These are phyloP conservation scores for Abrus precatorius DNA, from an alignment of 306 rosid species.

Conservation along the genomic window DNA sequence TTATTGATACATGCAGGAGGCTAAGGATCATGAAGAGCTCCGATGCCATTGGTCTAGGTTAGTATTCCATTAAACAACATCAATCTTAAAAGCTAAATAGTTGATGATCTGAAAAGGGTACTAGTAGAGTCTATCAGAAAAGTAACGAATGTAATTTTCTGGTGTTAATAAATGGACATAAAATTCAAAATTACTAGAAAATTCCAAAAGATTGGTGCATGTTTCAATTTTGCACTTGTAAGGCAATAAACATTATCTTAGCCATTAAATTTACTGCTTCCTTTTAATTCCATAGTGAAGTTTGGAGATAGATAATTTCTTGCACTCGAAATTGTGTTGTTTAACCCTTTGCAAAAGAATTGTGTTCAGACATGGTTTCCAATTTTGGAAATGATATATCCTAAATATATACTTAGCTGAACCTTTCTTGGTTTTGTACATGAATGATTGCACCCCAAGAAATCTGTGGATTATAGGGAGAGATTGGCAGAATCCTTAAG, in stretches of 20 bases:
- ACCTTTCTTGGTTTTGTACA: background rate
- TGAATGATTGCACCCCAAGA: background rate
- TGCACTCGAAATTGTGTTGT: background rate
- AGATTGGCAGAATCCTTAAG: background rate
- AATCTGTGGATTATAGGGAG: background rate
- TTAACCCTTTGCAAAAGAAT: background rate
- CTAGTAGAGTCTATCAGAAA: background rate
- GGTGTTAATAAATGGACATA: background rate
- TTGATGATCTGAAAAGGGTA: constrained; percentile 5
- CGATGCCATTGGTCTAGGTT: constrained; percentile 95
- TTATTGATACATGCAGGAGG: constrained; percentile 80
- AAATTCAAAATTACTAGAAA: background rate
- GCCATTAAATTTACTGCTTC: constrained; percentile 15
- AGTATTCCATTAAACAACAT: constrained; percentile 37
- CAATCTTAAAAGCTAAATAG: constrained; percentile 10
- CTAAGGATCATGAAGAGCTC: constrained; percentile 95
- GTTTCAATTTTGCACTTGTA: background rate
- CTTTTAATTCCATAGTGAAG: constrained; percentile 4
- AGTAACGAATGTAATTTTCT: background rate
- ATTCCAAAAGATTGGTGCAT: background rate
- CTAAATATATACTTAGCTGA: too few relatives aligned
- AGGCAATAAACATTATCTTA: background rate
- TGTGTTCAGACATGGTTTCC: background rate
- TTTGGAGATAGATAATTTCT: background rate
- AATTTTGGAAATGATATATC: background rate